A percentile compares a stretch with the other conserved stretches of the same genome.
Evolutionary conservation across 1,284 basidiomycete species (phyloP).

Genomic region (Trametes hirsuta): DNA sequence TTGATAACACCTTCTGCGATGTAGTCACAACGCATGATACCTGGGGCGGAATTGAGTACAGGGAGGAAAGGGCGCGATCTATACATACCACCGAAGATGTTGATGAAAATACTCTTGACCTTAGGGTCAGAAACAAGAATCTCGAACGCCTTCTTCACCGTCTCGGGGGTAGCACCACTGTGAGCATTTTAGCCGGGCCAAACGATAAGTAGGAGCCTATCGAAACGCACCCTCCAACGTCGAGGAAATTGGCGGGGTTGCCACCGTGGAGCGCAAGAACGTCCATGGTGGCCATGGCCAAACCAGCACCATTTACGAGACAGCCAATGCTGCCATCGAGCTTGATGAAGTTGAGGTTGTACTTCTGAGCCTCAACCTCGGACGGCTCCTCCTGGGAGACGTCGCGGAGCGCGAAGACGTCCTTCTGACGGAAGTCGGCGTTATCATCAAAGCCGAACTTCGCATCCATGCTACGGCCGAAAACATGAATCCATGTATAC

Average conservation of each 20-base stretch:
- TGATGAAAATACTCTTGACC: conserved; percentile 99
- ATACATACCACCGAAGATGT: conserved; percentile 81
- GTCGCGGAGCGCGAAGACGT: conserved; percentile 91
- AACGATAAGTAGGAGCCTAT: not conserved
- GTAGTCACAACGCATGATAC: conserved; percentile 99
- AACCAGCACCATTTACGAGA: conserved; percentile 97
- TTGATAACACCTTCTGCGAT: conserved; percentile 98
- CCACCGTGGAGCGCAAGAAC: conserved; percentile 95
- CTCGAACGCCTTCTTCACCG: conserved; percentile 99
- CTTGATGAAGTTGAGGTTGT: conserved; percentile 99
- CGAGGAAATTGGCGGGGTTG: conserved; percentile 97
- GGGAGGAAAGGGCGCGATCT: not conserved
- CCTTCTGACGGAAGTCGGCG: conserved; percentile 96
- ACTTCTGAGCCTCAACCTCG: conserved; percentile 95
- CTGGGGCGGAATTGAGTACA: conserved; percentile 37
- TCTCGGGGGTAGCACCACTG: conserved; percentile 96
- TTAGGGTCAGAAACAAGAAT: conserved; percentile 89
- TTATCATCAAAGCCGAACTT: conserved; percentile 99
- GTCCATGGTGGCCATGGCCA: conserved; percentile 99
- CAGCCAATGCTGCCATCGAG: conserved; percentile 98
- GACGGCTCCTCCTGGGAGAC: conserved; percentile 95
- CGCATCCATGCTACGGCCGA: conserved; percentile 88
- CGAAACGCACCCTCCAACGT: conserved; percentile 85
- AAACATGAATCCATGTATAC: conserved; percentile 13
- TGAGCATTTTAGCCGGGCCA: conserved; percentile 11